phyloP scores from a whole-genome alignment of 2,329 filamentous ascomycete species.

The Pseudogymnoascus destructans region DNA sequence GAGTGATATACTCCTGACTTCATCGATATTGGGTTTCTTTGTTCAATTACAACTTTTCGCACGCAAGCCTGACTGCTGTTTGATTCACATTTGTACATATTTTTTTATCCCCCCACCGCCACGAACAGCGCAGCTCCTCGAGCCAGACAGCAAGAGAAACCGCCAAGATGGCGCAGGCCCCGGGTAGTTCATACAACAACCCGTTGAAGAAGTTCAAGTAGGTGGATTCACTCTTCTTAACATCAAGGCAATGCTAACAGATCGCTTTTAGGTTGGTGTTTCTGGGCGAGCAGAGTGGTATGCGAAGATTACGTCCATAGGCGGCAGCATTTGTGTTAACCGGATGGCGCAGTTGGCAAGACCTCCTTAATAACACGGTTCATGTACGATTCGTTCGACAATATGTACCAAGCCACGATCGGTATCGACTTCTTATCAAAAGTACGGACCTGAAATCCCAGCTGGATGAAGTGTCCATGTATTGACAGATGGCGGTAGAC shows the following conservation, averaged over 20 bases:
- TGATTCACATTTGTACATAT: constrained; percentile 7
- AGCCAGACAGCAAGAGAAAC: constrained; percentile 8
- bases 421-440: constrained; percentile 99
- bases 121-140: constrained; percentile 1
- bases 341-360: constrained; percentile 66
- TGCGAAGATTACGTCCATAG: constrained; percentile 25
- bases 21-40: constrained; percentile 8
- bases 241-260: not conserved
- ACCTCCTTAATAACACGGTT: constrained; percentile 97
- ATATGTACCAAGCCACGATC: constrained; percentile 98
- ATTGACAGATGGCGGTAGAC: constrained; percentile 42
- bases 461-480: constrained; percentile 16
- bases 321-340: constrained; percentile 16
- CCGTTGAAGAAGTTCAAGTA: constrained; percentile 99
- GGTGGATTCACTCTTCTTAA: constrained; percentile 15
- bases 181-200: constrained; percentile 87
- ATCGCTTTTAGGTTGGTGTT: constrained; percentile 67
- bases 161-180: constrained; percentile 65
- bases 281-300: constrained; percentile 96
- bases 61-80: constrained; percentile 1
- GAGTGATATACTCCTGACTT: constrained; percentile 7
- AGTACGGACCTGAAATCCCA: constrained; percentile 37
- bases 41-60: not conserved
- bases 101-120: constrained; percentile 1
- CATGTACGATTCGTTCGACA: constrained; percentile 99